Conservation (phyloP, 148 eudicot species). For the Rhododendron kiyosumense region DNA sequence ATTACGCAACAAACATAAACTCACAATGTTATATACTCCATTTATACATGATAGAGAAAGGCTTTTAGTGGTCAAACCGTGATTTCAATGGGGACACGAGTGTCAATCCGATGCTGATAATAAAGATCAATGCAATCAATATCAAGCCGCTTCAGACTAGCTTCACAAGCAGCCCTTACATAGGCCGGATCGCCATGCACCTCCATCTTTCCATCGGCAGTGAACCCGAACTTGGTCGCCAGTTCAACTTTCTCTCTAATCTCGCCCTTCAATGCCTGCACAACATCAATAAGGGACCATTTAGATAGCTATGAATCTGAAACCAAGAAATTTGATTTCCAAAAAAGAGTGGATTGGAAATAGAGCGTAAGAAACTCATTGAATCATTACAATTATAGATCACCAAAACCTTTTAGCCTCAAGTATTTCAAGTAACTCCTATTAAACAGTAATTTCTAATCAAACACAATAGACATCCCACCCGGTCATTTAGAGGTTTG, state of each 20-base stretch:
- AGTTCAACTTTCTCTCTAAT: constrained; percentile 5
- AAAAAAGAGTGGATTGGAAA: no score
- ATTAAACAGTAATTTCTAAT: not conserved
- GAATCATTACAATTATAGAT: not conserved
- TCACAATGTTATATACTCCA: not conserved
- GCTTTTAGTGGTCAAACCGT: constrained; percentile 3
- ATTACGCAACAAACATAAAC: not conserved
- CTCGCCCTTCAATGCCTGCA: constrained; percentile 13
- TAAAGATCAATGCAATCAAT: constrained; percentile 5
- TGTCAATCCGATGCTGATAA: constrained; percentile 10
- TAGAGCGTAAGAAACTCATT: no score
- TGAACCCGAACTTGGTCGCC: constrained; percentile 3
- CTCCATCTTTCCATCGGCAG: not conserved
- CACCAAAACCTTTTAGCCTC: no score
- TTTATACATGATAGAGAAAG: not conserved
- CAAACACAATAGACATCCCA: not conserved
- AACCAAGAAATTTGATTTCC: not conserved
- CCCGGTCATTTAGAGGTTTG: no score
- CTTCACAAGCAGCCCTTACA: constrained; percentile 7
- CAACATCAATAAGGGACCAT: not conserved
- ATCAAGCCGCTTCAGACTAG: constrained; percentile 11
- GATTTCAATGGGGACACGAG: constrained; percentile 12
- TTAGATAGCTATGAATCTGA: not conserved
- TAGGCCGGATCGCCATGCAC: constrained; percentile 2
- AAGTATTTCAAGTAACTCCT: not conserved